phyloP scores from a whole-genome alignment of 768 basidiomycete genomes.

The Amanita polypyramis region DNA sequence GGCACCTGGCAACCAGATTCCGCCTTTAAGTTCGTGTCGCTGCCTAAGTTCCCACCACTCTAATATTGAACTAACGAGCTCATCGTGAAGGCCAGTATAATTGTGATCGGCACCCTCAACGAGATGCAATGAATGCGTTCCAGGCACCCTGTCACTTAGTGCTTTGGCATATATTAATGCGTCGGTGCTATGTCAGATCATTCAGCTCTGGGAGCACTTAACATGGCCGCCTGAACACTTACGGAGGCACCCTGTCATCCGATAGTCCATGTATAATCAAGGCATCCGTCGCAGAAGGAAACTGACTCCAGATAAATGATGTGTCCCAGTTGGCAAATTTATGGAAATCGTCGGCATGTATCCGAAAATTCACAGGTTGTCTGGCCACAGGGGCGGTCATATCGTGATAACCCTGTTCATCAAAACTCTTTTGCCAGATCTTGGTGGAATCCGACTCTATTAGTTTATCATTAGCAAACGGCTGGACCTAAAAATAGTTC shows the following conservation, averaged over 20 bases:
- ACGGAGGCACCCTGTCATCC: constrained; percentile 65
- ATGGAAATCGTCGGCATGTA: constrained; percentile 51
- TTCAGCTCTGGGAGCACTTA: background rate
- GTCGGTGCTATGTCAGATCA: constrained; percentile 42
- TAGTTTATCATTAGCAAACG: constrained; percentile 6
- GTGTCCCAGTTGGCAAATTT: constrained; percentile 57
- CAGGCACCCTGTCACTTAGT: constrained; percentile 44
- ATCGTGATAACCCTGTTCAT: constrained; percentile 47
- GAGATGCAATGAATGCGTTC: constrained; percentile 61
- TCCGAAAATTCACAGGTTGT: constrained; percentile 37
- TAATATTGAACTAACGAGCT: constrained; percentile 56
- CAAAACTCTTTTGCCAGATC: constrained; percentile 36
- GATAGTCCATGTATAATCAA: constrained; percentile 68
- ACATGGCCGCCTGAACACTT: constrained; percentile 17
- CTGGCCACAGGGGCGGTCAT: constrained; percentile 62
- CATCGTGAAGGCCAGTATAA: constrained; percentile 57
- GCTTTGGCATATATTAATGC: constrained; percentile 58
- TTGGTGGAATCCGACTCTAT: constrained; percentile 16
- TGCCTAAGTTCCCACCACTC: constrained; percentile 52
- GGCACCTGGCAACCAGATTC: constrained; percentile 52
- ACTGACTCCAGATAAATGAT: constrained; percentile 54
- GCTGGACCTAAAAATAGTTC: constrained; percentile 5
- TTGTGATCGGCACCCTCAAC: constrained; percentile 77
- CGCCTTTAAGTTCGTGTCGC: constrained; percentile 41
- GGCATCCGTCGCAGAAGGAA: constrained; percentile 56